Base-by-base conservation (phyloP, 2,329 filamentous ascomycete species). In the Fusarium incarnatum region DNA sequence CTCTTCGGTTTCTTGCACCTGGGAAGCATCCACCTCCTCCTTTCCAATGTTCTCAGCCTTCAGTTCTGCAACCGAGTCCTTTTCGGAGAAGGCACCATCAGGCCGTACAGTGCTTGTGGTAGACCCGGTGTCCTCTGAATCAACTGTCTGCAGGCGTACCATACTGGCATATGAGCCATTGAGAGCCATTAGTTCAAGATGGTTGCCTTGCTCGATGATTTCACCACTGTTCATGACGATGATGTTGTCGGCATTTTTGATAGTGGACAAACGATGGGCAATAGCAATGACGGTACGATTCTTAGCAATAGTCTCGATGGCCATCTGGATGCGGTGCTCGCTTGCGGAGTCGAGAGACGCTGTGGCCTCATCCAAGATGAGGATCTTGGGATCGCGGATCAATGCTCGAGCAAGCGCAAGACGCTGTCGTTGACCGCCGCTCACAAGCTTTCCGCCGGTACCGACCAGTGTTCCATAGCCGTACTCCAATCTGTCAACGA, bases 241-340 rank as follows among this genome's bases (percentile, higher is more conserved):
- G 60, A 93, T 92, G 64, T 88, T 86, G 71, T 92, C 88, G 0
- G 90, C 90, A 56, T 88, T 84, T 72, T 85, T 86, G 66, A 90
- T 88, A 1, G 88, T 90, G 0, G 86, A 88, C 3, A 90, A 78
- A 4, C 88, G 81, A 76, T 90, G 88, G 1, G 90, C 89, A 67
- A 92, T 90, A 18, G 89, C 84, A 57, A 92, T 87, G 0, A 90
- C 89, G 1, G 90, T 92, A 25, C 90, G 83, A 55, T 85, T 84
- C 56, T 83, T 81, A 4, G 82, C 75, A 67, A 86, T 78, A 56
- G 77, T 71, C 70, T 84, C 81, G 18, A 88, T 79, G 7, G 82
- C 83, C 32, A 74, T 75, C 71, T 88, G 85, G 45, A 90, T 88
- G 7, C 83, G 81, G 46, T 80, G 81, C 72, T 90, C 88, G 48